These are phyloP conservation scores for Suhomyces yuchorum DNA, from an alignment of 1,139 yeast species.

Conservation along the genomic window DNA sequence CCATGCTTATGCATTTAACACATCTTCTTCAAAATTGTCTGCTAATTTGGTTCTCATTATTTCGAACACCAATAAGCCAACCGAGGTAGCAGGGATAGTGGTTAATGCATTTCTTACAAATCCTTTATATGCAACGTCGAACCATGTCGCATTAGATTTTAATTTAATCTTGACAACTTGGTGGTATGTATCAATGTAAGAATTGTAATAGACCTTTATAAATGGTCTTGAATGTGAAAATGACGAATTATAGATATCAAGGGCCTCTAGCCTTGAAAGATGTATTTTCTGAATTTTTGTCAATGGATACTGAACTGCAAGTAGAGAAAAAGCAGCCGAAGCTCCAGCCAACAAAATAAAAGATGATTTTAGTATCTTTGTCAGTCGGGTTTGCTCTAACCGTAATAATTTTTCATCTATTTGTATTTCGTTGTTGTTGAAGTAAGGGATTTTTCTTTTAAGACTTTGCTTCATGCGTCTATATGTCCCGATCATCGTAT, in stretches of 20 bases:
- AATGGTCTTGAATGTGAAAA: conserved; percentile 34
- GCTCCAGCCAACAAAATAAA: conserved; percentile 88
- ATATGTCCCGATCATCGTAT: conserved; percentile 61
- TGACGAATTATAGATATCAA: conserved; percentile 65
- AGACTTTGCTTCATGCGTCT: conserved; percentile 36
- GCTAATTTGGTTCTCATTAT: conserved; percentile 62
- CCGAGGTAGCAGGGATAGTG: conserved; percentile 83
- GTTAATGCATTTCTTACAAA: conserved; percentile 71
- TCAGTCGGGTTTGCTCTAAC: conserved; percentile 44
- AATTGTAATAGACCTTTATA: conserved; percentile 58
- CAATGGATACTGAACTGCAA: conserved; percentile 82
- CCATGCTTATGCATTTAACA: neutral
- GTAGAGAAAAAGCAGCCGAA: conserved; percentile 75
- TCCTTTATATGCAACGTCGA: conserved; percentile 75
- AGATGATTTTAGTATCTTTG: conserved; percentile 60
- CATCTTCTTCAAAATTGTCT: conserved; percentile 31
- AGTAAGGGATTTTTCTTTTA: conserved; percentile 23
- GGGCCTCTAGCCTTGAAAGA: conserved; percentile 73
- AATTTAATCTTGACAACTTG: conserved; percentile 58
- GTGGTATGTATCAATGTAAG: conserved; percentile 70
- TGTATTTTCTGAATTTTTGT: conserved; percentile 80
- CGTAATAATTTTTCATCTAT: conserved; percentile 33
- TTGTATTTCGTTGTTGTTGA: conserved; percentile 23
- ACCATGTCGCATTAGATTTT: conserved; percentile 59
- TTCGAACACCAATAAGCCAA: conserved; percentile 83